Evolutionary conservation across 2,329 filamentous ascomycete genomes (phyloP).

Genomic region (Penicillium occitanis): DNA sequence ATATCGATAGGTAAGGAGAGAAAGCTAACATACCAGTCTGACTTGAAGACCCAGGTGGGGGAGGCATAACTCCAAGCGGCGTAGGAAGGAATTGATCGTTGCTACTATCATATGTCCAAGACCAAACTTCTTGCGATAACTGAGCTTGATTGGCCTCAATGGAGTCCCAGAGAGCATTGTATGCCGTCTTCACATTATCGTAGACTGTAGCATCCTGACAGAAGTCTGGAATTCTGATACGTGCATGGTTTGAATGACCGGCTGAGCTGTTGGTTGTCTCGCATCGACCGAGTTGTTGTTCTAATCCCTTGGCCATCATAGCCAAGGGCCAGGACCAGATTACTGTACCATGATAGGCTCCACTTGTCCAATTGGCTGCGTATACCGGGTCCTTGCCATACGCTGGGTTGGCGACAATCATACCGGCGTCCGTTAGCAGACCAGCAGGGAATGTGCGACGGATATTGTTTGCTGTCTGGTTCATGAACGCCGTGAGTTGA

Average conservation of each 20-base stretch:
- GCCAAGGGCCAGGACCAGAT: constrained; percentile 65
- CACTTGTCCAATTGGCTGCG: constrained; percentile 55
- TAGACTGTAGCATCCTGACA: constrained; percentile 50
- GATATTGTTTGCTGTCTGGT: constrained; percentile 59
- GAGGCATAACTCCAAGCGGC: constrained; percentile 53
- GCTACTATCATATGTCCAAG: constrained; percentile 53
- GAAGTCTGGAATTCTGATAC: constrained; percentile 46
- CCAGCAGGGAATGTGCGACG: constrained; percentile 60
- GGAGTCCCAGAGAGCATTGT: constrained; percentile 61
- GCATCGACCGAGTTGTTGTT: constrained; percentile 59
- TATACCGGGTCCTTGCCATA: constrained; percentile 52
- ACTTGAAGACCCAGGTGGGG: constrained; percentile 45
- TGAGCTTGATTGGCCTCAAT: constrained; percentile 57
- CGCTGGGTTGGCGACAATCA: constrained; percentile 63
- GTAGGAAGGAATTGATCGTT: constrained; percentile 50
- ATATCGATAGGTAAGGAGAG: background rate
- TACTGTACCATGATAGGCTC: constrained; percentile 63
- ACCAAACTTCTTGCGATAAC: constrained; percentile 62
- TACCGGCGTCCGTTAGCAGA: constrained; percentile 55
- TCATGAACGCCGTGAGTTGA: constrained; percentile 58
- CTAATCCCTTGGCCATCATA: constrained; percentile 63
- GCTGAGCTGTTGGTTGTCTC: constrained; percentile 16
- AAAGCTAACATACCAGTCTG: constrained; percentile 35
- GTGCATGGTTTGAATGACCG: background rate
- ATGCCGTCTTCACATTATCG: constrained; percentile 51